Base-by-base conservation (phyloP, 768 basidiomycete species). In the Tulasnella sp. region DNA sequence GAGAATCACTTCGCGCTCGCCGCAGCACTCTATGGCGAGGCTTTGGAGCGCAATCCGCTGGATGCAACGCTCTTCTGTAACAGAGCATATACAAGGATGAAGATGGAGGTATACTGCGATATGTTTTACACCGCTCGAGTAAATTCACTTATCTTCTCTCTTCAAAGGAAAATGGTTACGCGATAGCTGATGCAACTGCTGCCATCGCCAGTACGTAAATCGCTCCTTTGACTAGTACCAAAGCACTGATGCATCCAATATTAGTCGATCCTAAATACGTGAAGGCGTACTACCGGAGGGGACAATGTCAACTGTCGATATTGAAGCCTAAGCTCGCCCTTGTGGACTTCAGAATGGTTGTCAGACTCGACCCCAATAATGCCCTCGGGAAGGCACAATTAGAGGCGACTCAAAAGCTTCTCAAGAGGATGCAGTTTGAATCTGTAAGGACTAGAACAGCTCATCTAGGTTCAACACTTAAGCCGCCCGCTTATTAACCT, bases 31-130 rank as follows among this genome's bases (percentile, higher is more conserved):
- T 99, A 98, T 70, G 79, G 85, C 2, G 73, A 83, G 38, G 90
- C 95, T 1, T 87, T 98, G 65, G 83, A 86, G 64, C 79, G 84
- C 68, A 93, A 99, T 69, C 93, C 92, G 0, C 75, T 76, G 58
- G 95, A 97, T 66, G 74, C 92, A 54, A 93, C 91, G 13, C 71
- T 95, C 54, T 98, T 89, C 87, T 93, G 87, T 69, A 98, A 98
- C 72, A 80, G 95, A 38, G 92, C 96, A 1, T 88, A 91, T 72
- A 80, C 88, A 13, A 81, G 95, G 52, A 90, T 94, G 72, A 96
- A 89, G 73, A 72, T 98, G 58, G 77, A 64, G 47, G 47, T 56
- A 42, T 19, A 23, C 32, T 24, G 19, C 34, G 34, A 32, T 26
- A 21, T 59, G 19, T 23, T 43, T 44, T 44, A 21, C 23, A 8